phyloP scores from a whole-genome alignment of 805 yeast species.

The Yarrowia porcina region DNA sequence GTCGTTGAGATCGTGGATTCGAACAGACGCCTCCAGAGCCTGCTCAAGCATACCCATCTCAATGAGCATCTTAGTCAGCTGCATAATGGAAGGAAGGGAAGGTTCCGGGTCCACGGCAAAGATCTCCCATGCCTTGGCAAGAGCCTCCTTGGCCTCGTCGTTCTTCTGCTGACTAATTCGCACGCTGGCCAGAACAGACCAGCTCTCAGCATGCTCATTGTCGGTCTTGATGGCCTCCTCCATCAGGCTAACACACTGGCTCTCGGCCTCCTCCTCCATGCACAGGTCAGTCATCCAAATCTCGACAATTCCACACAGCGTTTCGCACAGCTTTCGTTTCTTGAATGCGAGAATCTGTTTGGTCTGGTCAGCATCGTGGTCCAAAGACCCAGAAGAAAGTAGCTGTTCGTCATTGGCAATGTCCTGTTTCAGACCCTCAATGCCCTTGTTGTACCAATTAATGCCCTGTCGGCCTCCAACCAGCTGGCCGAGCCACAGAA shows the following conservation, averaged over 20 bases:
- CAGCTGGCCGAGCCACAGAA: conserved; percentile 86
- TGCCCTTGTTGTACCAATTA: conserved; percentile 58
- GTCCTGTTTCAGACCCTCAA: conserved; percentile 48
- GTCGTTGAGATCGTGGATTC: conserved; percentile 76
- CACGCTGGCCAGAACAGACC: conserved; percentile 79
- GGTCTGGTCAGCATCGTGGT: conserved; percentile 28
- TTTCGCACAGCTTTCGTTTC: conserved; percentile 64
- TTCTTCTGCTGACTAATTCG: conserved; percentile 79
- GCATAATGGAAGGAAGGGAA: conserved; percentile 63
- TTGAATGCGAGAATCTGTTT: conserved; percentile 38
- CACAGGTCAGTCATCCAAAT: conserved; percentile 95
- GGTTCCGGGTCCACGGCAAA: conserved; percentile 49
- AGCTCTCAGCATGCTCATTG: conserved; percentile 66
- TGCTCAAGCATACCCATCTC: conserved; percentile 72
- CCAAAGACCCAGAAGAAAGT: neutral
- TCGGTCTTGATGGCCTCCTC: conserved; percentile 56
- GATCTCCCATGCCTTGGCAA: conserved; percentile 67
- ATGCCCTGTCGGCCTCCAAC: conserved; percentile 79
- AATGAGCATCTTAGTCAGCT: conserved; percentile 68
- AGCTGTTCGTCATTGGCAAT: conserved; percentile 35
- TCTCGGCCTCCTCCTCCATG: conserved; percentile 88
- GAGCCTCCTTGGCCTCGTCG: conserved; percentile 68
- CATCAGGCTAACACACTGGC: conserved; percentile 69
- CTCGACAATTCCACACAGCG: conserved; percentile 80
- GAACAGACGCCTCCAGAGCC: conserved; percentile 61